Conservation (phyloP, 495 filamentous ascomycete genomes). For the Aspergillus kassunensis region DNA sequence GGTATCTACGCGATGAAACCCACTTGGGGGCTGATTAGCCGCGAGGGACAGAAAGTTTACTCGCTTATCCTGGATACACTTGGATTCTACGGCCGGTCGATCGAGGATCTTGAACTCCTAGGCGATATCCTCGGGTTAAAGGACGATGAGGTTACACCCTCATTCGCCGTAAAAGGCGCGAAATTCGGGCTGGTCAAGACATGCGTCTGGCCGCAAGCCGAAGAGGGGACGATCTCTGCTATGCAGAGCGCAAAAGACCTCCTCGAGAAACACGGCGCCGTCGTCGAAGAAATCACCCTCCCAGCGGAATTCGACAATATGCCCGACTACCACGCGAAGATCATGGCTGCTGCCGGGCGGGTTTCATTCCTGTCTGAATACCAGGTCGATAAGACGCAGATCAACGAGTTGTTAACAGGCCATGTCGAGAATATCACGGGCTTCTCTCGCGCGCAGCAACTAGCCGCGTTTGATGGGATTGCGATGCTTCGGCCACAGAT, state of each 20-base stretch:
- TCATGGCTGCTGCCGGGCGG: conserved; percentile 4
- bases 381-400: neutral
- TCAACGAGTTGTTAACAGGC: neutral
- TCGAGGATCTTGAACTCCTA: conserved; percentile 48
- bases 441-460: neutral
- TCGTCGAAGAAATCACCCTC: conserved; percentile 2
- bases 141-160: too few relatives aligned
- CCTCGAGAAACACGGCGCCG: neutral
- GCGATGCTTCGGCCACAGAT: conserved; percentile 8
- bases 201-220: conserved; percentile 43
- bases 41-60: conserved; percentile 48
- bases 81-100: conserved; percentile 46
- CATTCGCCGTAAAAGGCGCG: too few relatives aligned
- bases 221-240: conserved; percentile 26
- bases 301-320: neutral
- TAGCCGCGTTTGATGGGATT: conserved; percentile 10
- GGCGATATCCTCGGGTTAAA: conserved; percentile 42
- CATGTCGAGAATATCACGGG: conserved; percentile 10
- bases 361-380: conserved; percentile 9
- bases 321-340: conserved; percentile 5
- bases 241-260: neutral
- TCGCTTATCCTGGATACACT: conserved; percentile 49
- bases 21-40: conserved; percentile 51
- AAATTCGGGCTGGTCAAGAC: conserved; percentile 49
- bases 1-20: conserved; percentile 55